Evolutionary conservation across 495 filamentous ascomycete species (phyloP).

Genomic region (Penicillium goetzii): DNA sequence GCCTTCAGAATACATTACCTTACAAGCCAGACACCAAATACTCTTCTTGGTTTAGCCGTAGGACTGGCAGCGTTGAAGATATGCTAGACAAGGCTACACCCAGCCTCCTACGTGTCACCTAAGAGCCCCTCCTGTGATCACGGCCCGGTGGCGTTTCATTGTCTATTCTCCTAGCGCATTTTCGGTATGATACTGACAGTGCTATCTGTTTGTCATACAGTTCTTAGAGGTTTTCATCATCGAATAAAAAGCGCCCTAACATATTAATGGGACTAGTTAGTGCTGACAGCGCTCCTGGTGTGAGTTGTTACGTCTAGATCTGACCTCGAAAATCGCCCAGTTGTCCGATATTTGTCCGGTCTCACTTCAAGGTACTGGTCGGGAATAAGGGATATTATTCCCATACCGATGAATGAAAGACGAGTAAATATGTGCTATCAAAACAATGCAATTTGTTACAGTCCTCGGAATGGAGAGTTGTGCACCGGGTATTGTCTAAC

Average conservation of each 20-base stretch:
- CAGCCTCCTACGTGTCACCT: too few species aligned
- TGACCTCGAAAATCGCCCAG: neutral
- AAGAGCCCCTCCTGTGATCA: too few species aligned
- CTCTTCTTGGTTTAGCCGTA: neutral
- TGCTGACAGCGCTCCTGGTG: neutral
- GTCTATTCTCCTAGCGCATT: too few species aligned
- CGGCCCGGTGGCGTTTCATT: too few species aligned
- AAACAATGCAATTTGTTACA: neutral
- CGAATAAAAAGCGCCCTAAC: neutral
- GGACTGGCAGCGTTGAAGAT: too few species aligned
- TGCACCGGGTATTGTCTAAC: too few species aligned
- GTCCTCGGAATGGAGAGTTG: neutral
- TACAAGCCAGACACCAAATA: neutral
- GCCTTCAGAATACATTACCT: neutral
- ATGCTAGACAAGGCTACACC: too few species aligned
- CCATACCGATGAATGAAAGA: neutral
- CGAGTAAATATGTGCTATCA: neutral
- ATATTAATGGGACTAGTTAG: neutral
- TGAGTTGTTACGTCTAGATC: neutral
- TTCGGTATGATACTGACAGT: too few species aligned
- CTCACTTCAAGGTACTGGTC: neutral
- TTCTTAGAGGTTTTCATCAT: neutral
- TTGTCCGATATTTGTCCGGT: neutral
- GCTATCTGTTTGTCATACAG: too few species aligned
- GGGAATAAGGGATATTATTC: neutral